Evolutionary conservation across 2,329 filamentous ascomycete genomes (phyloP), one percentile per base, ranked within the genome.

Genomic region (Phoma herbarum): DNA sequence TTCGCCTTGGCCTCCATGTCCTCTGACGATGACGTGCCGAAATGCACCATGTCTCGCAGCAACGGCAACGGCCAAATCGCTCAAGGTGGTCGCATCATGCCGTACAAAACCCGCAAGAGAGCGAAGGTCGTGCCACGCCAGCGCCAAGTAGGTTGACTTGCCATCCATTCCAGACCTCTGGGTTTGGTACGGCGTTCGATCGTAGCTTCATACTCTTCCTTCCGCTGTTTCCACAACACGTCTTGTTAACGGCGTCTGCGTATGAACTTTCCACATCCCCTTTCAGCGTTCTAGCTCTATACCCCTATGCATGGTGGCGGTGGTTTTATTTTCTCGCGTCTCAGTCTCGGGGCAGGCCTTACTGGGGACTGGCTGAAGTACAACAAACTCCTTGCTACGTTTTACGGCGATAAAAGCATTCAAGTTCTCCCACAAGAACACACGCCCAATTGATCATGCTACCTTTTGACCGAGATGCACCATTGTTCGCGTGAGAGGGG

Each of bases 1-100:
- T 90, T 90, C 71, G 93, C 93, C 6, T 80, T 99, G 52, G 92
- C 93, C 1, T 96, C 92, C 3, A 96, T 98, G 91, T 87, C 90
- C 35, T 90, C 89, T 1, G 85, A 87, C 25, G 93, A 98, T 65
- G 82, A 81, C 45, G 86, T 86, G 52, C 92, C 95, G 0, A 81
- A 86, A 31, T 95, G 90, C 66, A 90, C 94, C 57, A 97, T 99
- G 93, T 97, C 93, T 61, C 89, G 95, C 50, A 88, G 83, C 67
- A 82, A 75, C 44, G 82, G 82, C 42, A 79, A 79, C 56, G 84
- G 83, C 1, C 77, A 76, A 28, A 80, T 86, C 45, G 84, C 84
- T 20, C 83, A 82, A 67, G 80, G 82, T 26, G 84, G 88, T 47
- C 82, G 87, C 9, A 85, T 82, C 83, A 64, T 77, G 56, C 63